Conservation (phyloP, 768 basidiomycete species). For the Psilocybe cubensis region DNA sequence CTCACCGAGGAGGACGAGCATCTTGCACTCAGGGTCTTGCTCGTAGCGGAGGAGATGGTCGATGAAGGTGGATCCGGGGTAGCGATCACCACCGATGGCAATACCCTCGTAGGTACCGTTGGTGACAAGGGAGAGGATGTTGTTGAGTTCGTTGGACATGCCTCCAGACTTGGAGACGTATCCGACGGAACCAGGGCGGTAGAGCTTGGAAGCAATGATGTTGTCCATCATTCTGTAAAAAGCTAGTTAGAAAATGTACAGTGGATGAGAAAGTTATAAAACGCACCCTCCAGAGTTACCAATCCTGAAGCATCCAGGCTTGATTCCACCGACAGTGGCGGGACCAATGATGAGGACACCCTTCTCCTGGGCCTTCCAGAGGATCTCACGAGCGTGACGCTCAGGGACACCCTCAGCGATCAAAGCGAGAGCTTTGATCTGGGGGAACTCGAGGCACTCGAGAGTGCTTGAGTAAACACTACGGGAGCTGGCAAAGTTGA, state of each 20-base stretch:
- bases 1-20: slow-evolving; percentile 98
- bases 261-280: background rate
- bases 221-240: slow-evolving; percentile 95
- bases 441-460: slow-evolving; percentile 75
- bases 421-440: slow-evolving; percentile 74
- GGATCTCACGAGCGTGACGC: slow-evolving; percentile 94
- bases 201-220: slow-evolving; percentile 98
- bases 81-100: slow-evolving; percentile 99
- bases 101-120: slow-evolving; percentile 99
- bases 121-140: slow-evolving; percentile 94
- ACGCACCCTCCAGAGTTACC: slow-evolving; percentile 96
- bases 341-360: slow-evolving; percentile 92
- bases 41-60: slow-evolving; percentile 99
- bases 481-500: slow-evolving; percentile 96
- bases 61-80: slow-evolving; percentile 98
- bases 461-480: slow-evolving; percentile 95
- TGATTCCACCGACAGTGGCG: slow-evolving; percentile 99
- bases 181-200: slow-evolving; percentile 95
- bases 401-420: slow-evolving; percentile 99
- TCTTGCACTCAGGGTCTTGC: slow-evolving; percentile 96
- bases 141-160: slow-evolving; percentile 99
- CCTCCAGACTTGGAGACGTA: slow-evolving; percentile 99
- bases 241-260: slow-evolving; percentile 8
- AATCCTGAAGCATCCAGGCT: slow-evolving; percentile 99
- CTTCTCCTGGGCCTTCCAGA: slow-evolving; percentile 85